Base-by-base conservation (phyloP, 2,329 filamentous ascomycete genomes). In the Colletotrichum karsti region DNA sequence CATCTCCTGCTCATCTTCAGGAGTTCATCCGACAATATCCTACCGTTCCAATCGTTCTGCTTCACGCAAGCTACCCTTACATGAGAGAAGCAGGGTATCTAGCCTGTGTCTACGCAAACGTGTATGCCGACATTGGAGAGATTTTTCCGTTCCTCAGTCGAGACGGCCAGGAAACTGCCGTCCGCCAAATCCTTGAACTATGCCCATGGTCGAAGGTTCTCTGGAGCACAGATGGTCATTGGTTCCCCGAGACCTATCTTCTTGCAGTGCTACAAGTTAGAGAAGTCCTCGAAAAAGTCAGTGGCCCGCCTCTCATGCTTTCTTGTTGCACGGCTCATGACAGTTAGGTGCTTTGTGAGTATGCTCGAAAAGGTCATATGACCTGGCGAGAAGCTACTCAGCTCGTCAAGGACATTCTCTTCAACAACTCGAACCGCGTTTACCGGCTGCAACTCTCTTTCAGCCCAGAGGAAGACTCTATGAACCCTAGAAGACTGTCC, bases 1-100 rank as follows among this genome's bases (percentile, higher is more conserved):
- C 93, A 0, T 95, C 93, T 44, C 93, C 94, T 1, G 88, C 92
- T 1, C 90, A 92, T 72, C 81, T 97, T 24, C 93, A 97, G 74
- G 81, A 85, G 0, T 88, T 97, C 65, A 93, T 96, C 71, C 86
- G 90, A 41, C 81, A 85, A 20, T 94, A 92, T 72, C 87, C 91
- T 0, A 82, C 83, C 0, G 88, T 95, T 0, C 91, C 92, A 0
- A 91, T 97, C 61, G 91, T 97, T 3, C 81, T 97, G 8, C 85
- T 97, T 2, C 93, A 97, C 75, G 90, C 93, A 0, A 88, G 92
- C 3, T 97, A 97, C 76, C 94, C 94, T 0, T 96, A 92, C 74
- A 93, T 91, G 0, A 87, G 90, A 39, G 92, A 96, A 78, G 88
- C 91, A 0, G 93, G 91, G 0, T 97, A 95, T 75, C 84, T 97